Conservation (phyloP, 2,329 filamentous ascomycete genomes). For the Fonsecaea monophora region DNA sequence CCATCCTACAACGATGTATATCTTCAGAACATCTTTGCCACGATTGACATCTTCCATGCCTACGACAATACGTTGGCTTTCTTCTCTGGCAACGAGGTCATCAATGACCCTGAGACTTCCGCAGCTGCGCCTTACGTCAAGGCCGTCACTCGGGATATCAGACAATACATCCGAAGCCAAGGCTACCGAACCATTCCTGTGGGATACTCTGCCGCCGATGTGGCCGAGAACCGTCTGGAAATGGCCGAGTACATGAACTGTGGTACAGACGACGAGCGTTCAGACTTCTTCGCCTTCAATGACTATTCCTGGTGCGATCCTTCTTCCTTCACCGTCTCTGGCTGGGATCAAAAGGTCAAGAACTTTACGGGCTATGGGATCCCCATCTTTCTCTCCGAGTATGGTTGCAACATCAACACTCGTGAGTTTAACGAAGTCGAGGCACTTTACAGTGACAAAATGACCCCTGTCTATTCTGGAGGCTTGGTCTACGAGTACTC, state of each 20-base stretch:
- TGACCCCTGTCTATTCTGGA: conserved; percentile 91
- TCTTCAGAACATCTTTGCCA: conserved; percentile 84
- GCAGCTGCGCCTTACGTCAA: conserved; percentile 75
- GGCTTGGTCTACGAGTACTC: conserved; percentile 97
- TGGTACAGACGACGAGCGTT: conserved; percentile 79
- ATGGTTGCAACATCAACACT: conserved; percentile 82
- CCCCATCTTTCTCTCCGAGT: conserved; percentile 94
- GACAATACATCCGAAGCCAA: conserved; percentile 69
- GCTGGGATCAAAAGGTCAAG: conserved; percentile 87
- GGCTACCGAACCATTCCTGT: conserved; percentile 73
- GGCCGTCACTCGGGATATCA: conserved; percentile 78
- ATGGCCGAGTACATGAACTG: conserved; percentile 95
- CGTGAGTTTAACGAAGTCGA: conserved; percentile 81
- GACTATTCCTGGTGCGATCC: conserved; percentile 87
- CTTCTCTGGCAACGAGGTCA: conserved; percentile 82
- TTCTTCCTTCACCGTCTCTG: conserved; percentile 71
- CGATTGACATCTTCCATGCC: conserved; percentile 79
- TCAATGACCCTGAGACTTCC: conserved; percentile 72
- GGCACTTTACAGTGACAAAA: conserved; percentile 79
- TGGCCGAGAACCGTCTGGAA: conserved; percentile 82
- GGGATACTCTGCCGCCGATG: conserved; percentile 79
- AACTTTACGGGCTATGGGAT: conserved; percentile 86
- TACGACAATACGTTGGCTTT: conserved; percentile 88
- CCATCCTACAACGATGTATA: conserved; percentile 86
- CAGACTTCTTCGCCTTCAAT: conserved; percentile 89